Conservation (phyloP, 805 yeast species). For the Pichia deserticola region DNA sequence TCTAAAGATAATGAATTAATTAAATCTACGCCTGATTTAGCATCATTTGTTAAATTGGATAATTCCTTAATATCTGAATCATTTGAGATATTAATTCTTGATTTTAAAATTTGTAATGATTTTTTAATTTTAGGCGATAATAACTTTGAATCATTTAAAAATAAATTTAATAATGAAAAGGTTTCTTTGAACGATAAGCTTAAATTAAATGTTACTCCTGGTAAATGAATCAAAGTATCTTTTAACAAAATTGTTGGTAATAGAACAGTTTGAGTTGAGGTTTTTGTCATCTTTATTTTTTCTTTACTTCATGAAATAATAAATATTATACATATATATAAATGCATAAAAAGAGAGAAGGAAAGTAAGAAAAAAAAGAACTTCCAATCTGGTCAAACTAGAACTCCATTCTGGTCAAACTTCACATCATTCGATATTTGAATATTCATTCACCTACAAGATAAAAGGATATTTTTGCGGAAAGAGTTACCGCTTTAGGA, state of each 20-base stretch:
- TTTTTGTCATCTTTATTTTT: background rate
- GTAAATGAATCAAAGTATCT: background rate
- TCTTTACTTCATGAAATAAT: too few relatives aligned
- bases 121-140: background rate
- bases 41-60: background rate
- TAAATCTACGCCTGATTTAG: background rate
- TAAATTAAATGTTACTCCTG: constrained; percentile 5
- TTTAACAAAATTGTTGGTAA: constrained; percentile 3
- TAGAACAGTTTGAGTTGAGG: background rate
- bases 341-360: background rate
- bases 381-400: too few relatives aligned
- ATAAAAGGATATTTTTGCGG: too few relatives aligned
- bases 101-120: background rate
- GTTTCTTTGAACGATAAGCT: background rate
- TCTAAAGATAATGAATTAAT: background rate
- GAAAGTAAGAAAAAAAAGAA: too few relatives aligned
- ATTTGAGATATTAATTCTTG: background rate
- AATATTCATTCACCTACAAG: too few relatives aligned
- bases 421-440: too few relatives aligned
- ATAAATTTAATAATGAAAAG: background rate
- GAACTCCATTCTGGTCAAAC: too few relatives aligned
- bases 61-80: background rate
- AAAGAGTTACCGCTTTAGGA: too few relatives aligned
- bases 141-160: background rate
- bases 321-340: background rate